Percentiles rank a stretch among this genome's conserved stretches.
These are phyloP conservation scores for Tetracladium marchalianum DNA, from an alignment of 495 filamentous ascomycete species.

Conservation along the genomic window DNA sequence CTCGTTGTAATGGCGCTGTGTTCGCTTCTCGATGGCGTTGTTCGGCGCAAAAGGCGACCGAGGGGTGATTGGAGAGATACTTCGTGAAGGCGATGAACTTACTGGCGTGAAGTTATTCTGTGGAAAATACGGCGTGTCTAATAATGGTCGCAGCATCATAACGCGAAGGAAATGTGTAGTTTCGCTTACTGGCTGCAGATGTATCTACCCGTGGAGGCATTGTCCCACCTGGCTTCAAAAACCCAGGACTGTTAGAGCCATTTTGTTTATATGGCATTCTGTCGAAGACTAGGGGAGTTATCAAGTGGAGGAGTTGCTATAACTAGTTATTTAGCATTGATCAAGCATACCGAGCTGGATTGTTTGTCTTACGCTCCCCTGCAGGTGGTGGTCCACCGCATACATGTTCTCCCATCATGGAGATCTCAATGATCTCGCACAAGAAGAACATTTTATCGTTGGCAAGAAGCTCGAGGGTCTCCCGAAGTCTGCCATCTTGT, in stretches of 20 bases:
- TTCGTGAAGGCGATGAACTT: conserved; percentile 47
- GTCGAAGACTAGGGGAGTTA: conserved; percentile 11
- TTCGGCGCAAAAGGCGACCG: conserved; percentile 36
- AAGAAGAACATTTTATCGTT: conserved; percentile 92
- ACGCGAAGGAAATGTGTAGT: not conserved
- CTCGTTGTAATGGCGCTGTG: conserved; percentile 31
- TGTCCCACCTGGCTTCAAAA: conserved; percentile 21
- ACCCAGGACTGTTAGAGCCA: conserved; percentile 12
- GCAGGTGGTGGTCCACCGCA: conserved; percentile 36
- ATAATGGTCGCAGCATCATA: not conserved
- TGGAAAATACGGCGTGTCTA: conserved; percentile 54
- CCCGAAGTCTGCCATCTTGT: conserved; percentile 36
- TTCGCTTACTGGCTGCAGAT: conserved; percentile 44
- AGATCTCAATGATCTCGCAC: conserved; percentile 79
- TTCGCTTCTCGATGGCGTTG: conserved; percentile 32
- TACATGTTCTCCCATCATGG: conserved; percentile 84
- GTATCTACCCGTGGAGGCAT: conserved; percentile 44
- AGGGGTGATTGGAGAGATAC: conserved; percentile 36
- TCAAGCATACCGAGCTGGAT: conserved; percentile 26
- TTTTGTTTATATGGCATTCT: conserved; percentile 13
- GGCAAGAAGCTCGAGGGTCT: conserved; percentile 68
- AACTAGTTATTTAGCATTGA: conserved; percentile 3
- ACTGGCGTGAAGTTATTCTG: conserved; percentile 50
- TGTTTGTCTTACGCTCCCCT: conserved; percentile 12
- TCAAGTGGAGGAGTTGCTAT: conserved; percentile 32